Evolutionary conservation across 2,329 filamentous ascomycete genomes (phyloP).

Genomic region (Diaporthe helianthi): DNA sequence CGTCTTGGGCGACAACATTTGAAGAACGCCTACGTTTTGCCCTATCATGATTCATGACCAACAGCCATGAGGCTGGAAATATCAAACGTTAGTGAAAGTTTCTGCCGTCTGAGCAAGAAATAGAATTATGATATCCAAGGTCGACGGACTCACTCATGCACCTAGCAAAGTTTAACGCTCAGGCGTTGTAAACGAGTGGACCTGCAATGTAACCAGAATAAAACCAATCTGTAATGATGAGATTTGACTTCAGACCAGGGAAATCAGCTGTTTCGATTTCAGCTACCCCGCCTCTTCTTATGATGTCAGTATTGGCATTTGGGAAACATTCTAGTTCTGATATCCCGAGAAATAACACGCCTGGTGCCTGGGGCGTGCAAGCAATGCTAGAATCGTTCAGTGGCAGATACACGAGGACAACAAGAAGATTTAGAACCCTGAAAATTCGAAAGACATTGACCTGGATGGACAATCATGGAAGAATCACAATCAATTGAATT

Average conservation of each 20-base stretch:
- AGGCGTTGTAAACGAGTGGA: constrained; percentile 11
- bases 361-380: too few species aligned
- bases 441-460: too few species aligned
- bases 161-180: background rate
- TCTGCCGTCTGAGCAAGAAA: background rate
- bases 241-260: background rate
- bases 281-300: background rate
- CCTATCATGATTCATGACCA: background rate
- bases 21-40: background rate
- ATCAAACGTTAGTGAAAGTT: background rate
- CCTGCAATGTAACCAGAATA: background rate
- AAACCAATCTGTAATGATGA: background rate
- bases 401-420: background rate
- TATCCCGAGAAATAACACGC: too few species aligned
- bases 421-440: too few species aligned
- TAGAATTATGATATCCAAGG: background rate
- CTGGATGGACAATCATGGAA: too few species aligned
- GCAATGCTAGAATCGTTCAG: background rate
- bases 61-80: background rate
- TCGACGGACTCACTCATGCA: background rate
- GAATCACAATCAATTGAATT: too few species aligned
- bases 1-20: background rate
- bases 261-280: too few species aligned
- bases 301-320: background rate
- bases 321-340: too few species aligned